phyloP scores from a whole-genome alignment of 805 yeast genomes.

The Torulaspora gathmanii region DNA sequence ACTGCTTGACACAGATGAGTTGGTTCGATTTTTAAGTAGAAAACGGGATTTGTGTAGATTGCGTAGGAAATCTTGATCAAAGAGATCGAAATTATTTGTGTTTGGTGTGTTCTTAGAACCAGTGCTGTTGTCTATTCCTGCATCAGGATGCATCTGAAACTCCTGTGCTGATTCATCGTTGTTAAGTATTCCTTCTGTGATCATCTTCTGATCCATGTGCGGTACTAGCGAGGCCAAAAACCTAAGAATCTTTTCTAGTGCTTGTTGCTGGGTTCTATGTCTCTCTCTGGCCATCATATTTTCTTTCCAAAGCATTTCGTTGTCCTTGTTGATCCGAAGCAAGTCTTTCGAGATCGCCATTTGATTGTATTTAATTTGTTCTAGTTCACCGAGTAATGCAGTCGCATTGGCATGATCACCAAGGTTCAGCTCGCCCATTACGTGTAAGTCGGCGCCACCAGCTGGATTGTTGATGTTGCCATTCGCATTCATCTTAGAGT shows the following conservation, averaged over 20 bases:
- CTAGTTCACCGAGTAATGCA: conserved; percentile 61
- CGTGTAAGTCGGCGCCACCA: conserved; percentile 12
- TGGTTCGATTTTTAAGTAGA: conserved; percentile 27
- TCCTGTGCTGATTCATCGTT: conserved; percentile 5
- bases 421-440: conserved; percentile 15
- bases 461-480: conserved; percentile 6
- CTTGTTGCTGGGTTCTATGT: conserved; percentile 78
- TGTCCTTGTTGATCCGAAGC: conserved; percentile 76
- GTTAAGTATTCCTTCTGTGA: conserved; percentile 23
- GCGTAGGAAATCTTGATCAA: conserved; percentile 4
- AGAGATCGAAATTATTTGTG: background rate
- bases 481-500: conserved; percentile 6
- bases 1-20: conserved; percentile 11
- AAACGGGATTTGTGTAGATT: conserved; percentile 10
- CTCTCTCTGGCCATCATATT: conserved; percentile 77
- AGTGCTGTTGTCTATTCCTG: background rate
- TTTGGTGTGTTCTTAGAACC: background rate
- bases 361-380: conserved; percentile 72
- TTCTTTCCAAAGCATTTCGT: conserved; percentile 88
- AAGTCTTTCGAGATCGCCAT: conserved; percentile 78
- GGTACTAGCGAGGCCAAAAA: conserved; percentile 69
- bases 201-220: conserved; percentile 31
- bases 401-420: conserved; percentile 12
- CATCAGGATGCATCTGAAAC: background rate
- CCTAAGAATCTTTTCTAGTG: conserved; percentile 79